Evolutionary conservation across 805 yeast species (phyloP).

Genomic region (Candida sonorensis): DNA sequence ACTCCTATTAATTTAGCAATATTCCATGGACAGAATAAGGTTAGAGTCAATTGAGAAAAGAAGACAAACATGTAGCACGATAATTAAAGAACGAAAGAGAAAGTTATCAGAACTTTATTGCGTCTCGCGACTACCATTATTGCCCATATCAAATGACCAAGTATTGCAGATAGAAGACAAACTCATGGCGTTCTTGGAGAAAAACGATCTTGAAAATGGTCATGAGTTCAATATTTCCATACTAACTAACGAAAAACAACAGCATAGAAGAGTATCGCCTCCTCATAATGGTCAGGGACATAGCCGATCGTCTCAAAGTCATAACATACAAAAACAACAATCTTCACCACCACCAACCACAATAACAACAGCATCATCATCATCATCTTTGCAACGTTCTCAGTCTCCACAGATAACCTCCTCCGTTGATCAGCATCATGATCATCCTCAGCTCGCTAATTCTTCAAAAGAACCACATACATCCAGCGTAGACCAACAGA

Average conservation of each 20-base stretch:
- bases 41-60: conserved; percentile 39
- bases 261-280: conserved; percentile 21
- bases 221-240: conserved; percentile 30
- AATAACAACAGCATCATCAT: background rate
- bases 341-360: background rate
- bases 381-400: too few species aligned
- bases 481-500: too few species aligned
- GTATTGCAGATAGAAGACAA: conserved; percentile 33
- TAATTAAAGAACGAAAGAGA: conserved; percentile 46
- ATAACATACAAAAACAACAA: conserved; percentile 1
- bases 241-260: conserved; percentile 28
- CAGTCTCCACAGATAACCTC: too few species aligned
- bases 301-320: conserved; percentile 5
- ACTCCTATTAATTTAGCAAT: too few species aligned
- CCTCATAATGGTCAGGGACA: conserved; percentile 16
- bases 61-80: conserved; percentile 33
- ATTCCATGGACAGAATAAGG: conserved; percentile 35
- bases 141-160: conserved; percentile 34
- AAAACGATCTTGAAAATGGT: conserved; percentile 46
- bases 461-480: too few species aligned
- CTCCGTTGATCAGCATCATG: too few species aligned
- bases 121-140: conserved; percentile 44
- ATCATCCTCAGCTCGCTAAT: too few species aligned
- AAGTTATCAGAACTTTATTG: conserved; percentile 58
- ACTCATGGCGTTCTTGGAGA: conserved; percentile 39